phyloP scores from a whole-genome alignment of 257 asterid genomes.

The Cordia subcordata region DNA sequence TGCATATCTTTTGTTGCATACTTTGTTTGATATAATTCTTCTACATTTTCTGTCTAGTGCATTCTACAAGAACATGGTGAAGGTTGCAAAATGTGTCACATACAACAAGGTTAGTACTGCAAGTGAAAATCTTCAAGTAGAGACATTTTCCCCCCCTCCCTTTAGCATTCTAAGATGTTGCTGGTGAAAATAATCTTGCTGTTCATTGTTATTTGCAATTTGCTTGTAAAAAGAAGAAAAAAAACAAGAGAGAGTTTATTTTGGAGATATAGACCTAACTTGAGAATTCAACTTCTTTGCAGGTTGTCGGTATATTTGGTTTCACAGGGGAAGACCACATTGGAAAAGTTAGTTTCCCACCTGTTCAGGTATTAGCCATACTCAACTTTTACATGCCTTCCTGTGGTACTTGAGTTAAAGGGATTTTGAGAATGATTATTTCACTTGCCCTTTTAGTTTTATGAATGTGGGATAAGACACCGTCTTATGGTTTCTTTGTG shows the following conservation, averaged over 20 bases:
- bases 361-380: slow-evolving; percentile 66
- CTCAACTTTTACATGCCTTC: not conserved
- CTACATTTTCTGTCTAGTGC: slow-evolving; percentile 49
- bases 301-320: slow-evolving; percentile 93
- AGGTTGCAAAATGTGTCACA: slow-evolving; percentile 76
- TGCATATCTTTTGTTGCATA: not conserved
- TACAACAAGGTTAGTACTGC: slow-evolving; percentile 65
- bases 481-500: not conserved
- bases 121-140: not conserved
- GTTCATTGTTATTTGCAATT: too few relatives aligned
- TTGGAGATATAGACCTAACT: too few relatives aligned
- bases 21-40: not conserved
- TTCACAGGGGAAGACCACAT: slow-evolving; percentile 95
- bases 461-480: not conserved
- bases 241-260: not conserved
- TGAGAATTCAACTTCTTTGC: slow-evolving; percentile 9
- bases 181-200: too few relatives aligned
- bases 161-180: too few relatives aligned
- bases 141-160: not conserved
- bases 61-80: slow-evolving; percentile 89
- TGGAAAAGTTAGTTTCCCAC: slow-evolving; percentile 88
- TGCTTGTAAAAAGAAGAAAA: too few relatives aligned
- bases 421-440: slow-evolving; percentile 3
- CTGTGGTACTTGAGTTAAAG: not conserved
- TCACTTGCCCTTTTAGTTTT: not conserved